Evolutionary conservation across 1,284 basidiomycete genomes (phyloP).

Genomic region (Vanrija sp.): DNA sequence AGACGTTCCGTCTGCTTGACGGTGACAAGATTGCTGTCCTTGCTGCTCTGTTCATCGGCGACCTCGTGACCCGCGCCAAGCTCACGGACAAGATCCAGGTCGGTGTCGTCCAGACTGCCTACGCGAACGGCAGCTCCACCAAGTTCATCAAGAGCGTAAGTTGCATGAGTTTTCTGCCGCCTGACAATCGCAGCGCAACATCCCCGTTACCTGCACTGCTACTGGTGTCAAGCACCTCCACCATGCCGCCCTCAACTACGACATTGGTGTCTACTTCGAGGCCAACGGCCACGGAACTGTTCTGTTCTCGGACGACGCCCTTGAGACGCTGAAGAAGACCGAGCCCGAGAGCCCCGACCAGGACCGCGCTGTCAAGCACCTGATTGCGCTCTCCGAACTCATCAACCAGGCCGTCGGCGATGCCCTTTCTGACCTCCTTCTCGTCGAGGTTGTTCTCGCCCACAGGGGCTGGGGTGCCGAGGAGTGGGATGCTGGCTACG

Average conservation of each 20-base stretch:
- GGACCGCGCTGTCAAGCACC: conserved; percentile 69
- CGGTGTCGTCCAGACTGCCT: conserved; percentile 96
- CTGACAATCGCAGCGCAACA: conserved; percentile 30
- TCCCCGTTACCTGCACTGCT: conserved; percentile 91
- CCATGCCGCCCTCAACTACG: conserved; percentile 90
- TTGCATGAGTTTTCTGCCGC: conserved; percentile 5
- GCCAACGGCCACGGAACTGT: conserved; percentile 99
- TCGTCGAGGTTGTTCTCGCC: conserved; percentile 88
- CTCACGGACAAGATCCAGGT: conserved; percentile 63
- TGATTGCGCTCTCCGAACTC: conserved; percentile 71
- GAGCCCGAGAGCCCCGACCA: conserved; percentile 74
- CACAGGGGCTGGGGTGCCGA: conserved; percentile 77
- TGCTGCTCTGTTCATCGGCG: conserved; percentile 87
- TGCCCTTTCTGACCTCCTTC: conserved; percentile 90
- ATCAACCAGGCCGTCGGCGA: conserved; percentile 99
- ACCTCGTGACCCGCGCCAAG: conserved; percentile 78
- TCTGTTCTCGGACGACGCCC: conserved; percentile 75
- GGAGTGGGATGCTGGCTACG: conserved; percentile 92
- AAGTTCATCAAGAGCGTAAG: conserved; percentile 78
- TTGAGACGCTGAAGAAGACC: conserved; percentile 59
- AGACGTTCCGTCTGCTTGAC: conserved; percentile 84
- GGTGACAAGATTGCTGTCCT: conserved; percentile 98
- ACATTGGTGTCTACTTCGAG: conserved; percentile 98
- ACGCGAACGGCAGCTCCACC: conserved; percentile 96
- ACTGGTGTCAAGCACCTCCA: conserved; percentile 99